Percentiles rank a stretch among this genome's conserved stretches.
phyloP scores from a whole-genome alignment of 805 yeast genomes.

The Saturnispora serradocipensis region DNA sequence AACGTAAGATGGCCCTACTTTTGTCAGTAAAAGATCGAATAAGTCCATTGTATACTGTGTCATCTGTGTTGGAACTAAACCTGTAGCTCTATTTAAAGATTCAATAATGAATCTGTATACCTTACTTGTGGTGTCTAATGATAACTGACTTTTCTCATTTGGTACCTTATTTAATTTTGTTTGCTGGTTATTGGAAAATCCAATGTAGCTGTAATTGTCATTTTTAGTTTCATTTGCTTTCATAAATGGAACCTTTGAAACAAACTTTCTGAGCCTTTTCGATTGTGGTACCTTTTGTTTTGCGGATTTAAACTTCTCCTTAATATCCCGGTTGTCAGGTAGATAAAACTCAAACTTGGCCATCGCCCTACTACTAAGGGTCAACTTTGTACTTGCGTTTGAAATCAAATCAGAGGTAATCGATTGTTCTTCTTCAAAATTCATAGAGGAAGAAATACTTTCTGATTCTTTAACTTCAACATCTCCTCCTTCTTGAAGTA shows the following conservation, averaged over 20 bases:
- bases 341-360: slow-evolving; percentile 9
- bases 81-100: slow-evolving; percentile 66
- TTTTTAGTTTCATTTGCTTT: slow-evolving; percentile 36
- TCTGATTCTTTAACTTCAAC: not conserved
- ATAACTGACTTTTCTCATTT: slow-evolving; percentile 19
- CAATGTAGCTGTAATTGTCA: slow-evolving; percentile 7
- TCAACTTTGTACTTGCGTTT: not conserved
- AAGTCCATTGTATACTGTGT: slow-evolving; percentile 57
- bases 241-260: slow-evolving; percentile 36
- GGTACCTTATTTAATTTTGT: slow-evolving; percentile 1
- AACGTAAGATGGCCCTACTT: slow-evolving; percentile 65
- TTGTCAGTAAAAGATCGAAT: slow-evolving; percentile 55
- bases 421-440: not conserved
- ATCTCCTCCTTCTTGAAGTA: slow-evolving; percentile 2
- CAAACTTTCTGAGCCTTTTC: slow-evolving; percentile 18
- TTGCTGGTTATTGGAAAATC: slow-evolving; percentile 1
- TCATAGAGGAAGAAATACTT: not conserved
- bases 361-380: slow-evolving; percentile 4
- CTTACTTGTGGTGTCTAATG: slow-evolving; percentile 45
- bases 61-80: slow-evolving; percentile 54
- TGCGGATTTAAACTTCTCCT: slow-evolving; percentile 12
- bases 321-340: slow-evolving; percentile 10
- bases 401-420: not conserved
- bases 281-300: slow-evolving; percentile 11
- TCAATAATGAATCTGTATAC: slow-evolving; percentile 68